Percentiles rank a stretch among this genome's conserved stretches.
These are phyloP conservation scores for Iberis pinnata DNA, from an alignment of 345 rosid species.

Conservation along the genomic window DNA sequence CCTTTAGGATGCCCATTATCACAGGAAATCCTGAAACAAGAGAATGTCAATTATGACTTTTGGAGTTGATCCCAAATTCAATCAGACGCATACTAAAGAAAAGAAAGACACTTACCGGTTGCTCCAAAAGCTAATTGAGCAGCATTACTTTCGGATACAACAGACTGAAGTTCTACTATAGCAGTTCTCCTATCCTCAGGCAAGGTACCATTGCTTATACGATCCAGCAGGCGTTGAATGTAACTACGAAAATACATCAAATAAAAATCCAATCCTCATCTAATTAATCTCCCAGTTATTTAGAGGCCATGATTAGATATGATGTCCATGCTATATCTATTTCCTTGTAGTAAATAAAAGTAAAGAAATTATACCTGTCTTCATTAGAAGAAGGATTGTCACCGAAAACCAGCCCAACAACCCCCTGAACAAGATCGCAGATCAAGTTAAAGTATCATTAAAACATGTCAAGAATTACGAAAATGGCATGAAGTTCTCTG, in stretches of 20 bases:
- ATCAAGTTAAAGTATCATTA: not conserved
- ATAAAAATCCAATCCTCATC: not conserved
- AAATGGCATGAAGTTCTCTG: not conserved
- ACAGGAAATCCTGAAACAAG: slow-evolving; percentile 82
- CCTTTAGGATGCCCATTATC: slow-evolving; percentile 69
- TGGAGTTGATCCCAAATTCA: not conserved
- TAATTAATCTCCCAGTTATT: too few relatives aligned
- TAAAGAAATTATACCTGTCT: slow-evolving; percentile 50
- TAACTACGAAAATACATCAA: slow-evolving; percentile 41
- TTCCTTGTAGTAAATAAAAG: too few relatives aligned
- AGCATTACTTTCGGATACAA: slow-evolving; percentile 76
- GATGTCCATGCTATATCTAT: not conserved
- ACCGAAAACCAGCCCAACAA: slow-evolving; percentile 89
- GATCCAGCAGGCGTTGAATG: slow-evolving; percentile 84
- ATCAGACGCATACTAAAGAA: not conserved
- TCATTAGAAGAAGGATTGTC: slow-evolving; percentile 69
- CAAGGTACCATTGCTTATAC: slow-evolving; percentile 72
- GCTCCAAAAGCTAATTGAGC: slow-evolving; percentile 91
- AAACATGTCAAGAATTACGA: not conserved
- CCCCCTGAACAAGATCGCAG: slow-evolving; percentile 48
- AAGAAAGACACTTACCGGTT: slow-evolving; percentile 45
- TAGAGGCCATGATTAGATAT: not conserved
- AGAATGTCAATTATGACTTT: not conserved
- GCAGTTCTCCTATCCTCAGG: slow-evolving; percentile 93
- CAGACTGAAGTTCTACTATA: slow-evolving; percentile 79